Percentiles rank a stretch among this genome's conserved stretches.
phyloP scores from a whole-genome alignment of 192 early-diverging fungal genomes.

The Coemansia sp. region DNA sequence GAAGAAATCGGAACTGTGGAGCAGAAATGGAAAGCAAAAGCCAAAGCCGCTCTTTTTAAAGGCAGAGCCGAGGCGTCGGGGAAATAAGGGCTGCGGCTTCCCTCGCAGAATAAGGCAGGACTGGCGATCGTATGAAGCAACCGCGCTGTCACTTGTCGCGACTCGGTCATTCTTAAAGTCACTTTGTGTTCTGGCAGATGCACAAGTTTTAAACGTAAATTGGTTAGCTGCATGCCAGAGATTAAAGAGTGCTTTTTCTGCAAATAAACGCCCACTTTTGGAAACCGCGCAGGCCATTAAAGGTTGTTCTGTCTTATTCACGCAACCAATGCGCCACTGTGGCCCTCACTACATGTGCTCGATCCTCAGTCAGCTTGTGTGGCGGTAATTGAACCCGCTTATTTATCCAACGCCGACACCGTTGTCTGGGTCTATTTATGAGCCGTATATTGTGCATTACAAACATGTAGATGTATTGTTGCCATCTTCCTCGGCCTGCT shows the following conservation, averaged over 20 bases:
- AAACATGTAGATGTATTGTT: background rate
- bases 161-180: background rate
- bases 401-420: background rate
- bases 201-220: background rate
- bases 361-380: conserved; percentile 1
- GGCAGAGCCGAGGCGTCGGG: background rate
- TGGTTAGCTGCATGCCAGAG: background rate
- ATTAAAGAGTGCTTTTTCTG: background rate
- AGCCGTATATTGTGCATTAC: background rate
- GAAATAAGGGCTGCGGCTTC: background rate
- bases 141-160: background rate
- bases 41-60: background rate
- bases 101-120: background rate
- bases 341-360: background rate
- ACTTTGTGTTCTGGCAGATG: background rate
- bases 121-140: background rate
- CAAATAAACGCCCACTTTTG: conserved; percentile 1
- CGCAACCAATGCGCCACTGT: background rate
- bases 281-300: background rate
- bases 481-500: background rate
- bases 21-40: background rate
- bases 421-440: background rate
- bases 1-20: background rate
- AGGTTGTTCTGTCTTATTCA: background rate
- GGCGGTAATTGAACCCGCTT: background rate